Evolutionary conservation across 2,329 filamentous ascomycete species (phyloP), one percentile per base, ranked within the genome.

Genomic region (Pestalotiopsis sp.): DNA sequence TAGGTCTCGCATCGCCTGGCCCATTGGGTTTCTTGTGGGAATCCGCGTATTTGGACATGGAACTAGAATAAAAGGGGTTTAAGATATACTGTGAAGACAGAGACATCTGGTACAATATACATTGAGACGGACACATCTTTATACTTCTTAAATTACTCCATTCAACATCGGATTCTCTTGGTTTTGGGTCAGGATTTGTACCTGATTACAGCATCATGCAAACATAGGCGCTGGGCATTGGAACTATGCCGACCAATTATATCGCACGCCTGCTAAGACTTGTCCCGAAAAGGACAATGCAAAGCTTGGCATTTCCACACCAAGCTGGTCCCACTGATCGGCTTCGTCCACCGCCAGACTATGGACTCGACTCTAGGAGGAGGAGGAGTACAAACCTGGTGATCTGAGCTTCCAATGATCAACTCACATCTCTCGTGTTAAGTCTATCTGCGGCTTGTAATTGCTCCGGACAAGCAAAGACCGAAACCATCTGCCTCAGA

Each of bases 1-100:
- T 73, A 11, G 72, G 73, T 14, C 73, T 71, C 20, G 68, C 67
- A 70, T 74, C 73, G 4, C 71, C 72, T 14, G 71, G 67, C 25
- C 73, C 73, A 61, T 70, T 45, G 13, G 63, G 62, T 20, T 6
- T 20, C 57, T 59, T 69, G 45, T 72, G 71, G 4, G 45, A 49
- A 49, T 71, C 64, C 13, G 66, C 68, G 41, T 74, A 73, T 25
- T 9, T 45, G 52, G 41, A 57, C 64, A 66, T 66, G 4, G n/a
- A 9, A 4, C 20, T 31, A 2, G 12, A 14, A 13, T n/a, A 17
- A 17, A 36, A 7, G 20, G 39, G 27, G 13, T 4, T 4, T 3
- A n/a, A 4, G 23, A 23, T 49, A 4, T 27, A 52, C 7, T 9
- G 11, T 52, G 14, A 9, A 7, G n/a, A 11, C 0, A 2, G 17